Percentiles rank a stretch among this genome's conserved stretches.
phyloP scores from a whole-genome alignment of 352 stramenopile genomes.

The Peronospora destructor region DNA sequence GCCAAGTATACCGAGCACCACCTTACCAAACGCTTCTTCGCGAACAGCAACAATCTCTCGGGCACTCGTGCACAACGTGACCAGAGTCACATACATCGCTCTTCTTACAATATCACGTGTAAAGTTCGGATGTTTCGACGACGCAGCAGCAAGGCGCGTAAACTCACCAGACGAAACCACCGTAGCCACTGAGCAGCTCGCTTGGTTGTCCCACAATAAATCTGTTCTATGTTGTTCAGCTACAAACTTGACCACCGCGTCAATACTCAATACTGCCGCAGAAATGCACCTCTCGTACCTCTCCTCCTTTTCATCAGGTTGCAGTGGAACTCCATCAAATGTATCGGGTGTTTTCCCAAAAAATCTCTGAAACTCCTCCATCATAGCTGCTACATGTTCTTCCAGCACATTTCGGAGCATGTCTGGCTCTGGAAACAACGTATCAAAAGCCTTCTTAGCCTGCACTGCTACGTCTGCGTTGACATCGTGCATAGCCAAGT shows the following conservation, averaged over 20 bases:
- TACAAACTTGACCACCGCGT: slow-evolving; percentile 52
- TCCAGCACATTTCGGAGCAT: slow-evolving; percentile 30
- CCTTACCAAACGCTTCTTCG: slow-evolving; percentile 61
- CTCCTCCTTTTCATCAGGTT: slow-evolving; percentile 62
- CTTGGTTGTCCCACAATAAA: slow-evolving; percentile 35
- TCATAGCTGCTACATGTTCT: slow-evolving; percentile 35
- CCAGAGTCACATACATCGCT: slow-evolving; percentile 52
- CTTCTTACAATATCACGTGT: slow-evolving; percentile 59
- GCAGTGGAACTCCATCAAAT: slow-evolving; percentile 53
- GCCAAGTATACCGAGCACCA: slow-evolving; percentile 55
- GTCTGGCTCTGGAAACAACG: slow-evolving; percentile 39
- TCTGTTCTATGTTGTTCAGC: slow-evolving; percentile 30
- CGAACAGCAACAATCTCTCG: slow-evolving; percentile 36
- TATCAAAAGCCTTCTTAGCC: slow-evolving; percentile 45
- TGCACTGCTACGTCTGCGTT: slow-evolving; percentile 45
- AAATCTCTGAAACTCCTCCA: slow-evolving; percentile 62
- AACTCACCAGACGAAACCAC: slow-evolving; percentile 64
- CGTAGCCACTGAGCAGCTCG: slow-evolving; percentile 33
- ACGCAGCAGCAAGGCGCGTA: slow-evolving; percentile 37
- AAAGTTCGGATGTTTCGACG: slow-evolving; percentile 76
- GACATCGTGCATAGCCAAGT: slow-evolving; percentile 73
- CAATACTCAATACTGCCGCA: slow-evolving; percentile 48
- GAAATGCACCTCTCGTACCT: slow-evolving; percentile 69
- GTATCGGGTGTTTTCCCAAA: slow-evolving; percentile 52
- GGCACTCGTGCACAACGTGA: slow-evolving; percentile 41